Evolutionary conservation across 306 rosid species (phyloP), one percentile per base, ranked within the genome.

Genomic region (Cyclanthera cordifolia): DNA sequence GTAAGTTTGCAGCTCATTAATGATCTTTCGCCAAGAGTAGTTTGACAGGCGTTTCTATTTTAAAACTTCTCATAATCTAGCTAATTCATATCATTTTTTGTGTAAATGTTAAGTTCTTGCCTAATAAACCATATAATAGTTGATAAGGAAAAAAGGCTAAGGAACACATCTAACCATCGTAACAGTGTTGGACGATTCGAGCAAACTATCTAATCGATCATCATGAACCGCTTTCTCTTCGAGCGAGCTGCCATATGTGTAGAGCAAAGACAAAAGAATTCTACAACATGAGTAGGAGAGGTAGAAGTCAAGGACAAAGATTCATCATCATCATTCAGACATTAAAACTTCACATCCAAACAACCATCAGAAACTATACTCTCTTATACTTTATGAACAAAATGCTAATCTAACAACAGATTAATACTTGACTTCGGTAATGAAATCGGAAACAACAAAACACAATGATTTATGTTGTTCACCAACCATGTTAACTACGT

Each of bases 191-290:
- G 85, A 80, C 39, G 73, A 57, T 58, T 81, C 87, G 55, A 72
- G 56, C 12, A 75, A 78, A 71, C 74, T 68, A 74, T 79, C 74
- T 71, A 80, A 59, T 46, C 71, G 71, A 56, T 78, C 80, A 69
- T 74, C 84, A 72, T 59, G 84, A 46, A 58, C 55, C 57, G 45
- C 67, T 74, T 81, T 85, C 85, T 81, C 84, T 60, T 77, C 90
- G 58, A 88, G 86, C 76, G 84, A 75, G 80, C 96, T 91, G 91
- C 72, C 70, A 85, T 50, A 66, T 67, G 82, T 50, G 32, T 66
- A 76, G 53, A 74, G 58, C 28, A 77, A 41, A 64, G 70, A 64
- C 70, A 64, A 64, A 43, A 64, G 53, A 64, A 43, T 64, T 64
- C 25, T 21, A 43, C 49, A 64, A 41, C 28, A 64, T 43, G 52